Base-by-base conservation (phyloP, 176 grass and related monocot species). In the Bolboschoenus planiculmis region DNA sequence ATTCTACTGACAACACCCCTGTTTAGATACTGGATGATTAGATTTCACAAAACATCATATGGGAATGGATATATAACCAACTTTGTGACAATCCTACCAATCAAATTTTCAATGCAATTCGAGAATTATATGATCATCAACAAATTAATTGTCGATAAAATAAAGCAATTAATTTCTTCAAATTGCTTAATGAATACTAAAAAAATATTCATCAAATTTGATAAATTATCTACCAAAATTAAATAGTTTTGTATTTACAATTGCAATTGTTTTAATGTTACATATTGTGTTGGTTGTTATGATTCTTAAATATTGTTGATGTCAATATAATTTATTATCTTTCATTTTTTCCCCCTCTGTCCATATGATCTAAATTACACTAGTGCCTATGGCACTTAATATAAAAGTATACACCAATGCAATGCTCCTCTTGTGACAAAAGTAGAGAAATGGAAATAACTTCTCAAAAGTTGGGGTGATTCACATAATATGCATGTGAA, bases 341-440 rank as follows among this genome's bases (percentile, higher is more conserved):
- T 3, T 66, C 36, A 71, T 42, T 43, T 70, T 43, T 3, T 43
- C 3, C 2, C 3, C n/a, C 7, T 10, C 62, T 23, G 1, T 70
- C 62, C 13, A 7, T 4, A 71, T 71, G 20, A 71, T 44, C 7
- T 42, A 23, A 24, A 43, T 24, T 23, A 71, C 7, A 42, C 43
- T 37, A 66, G 10, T 44, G 7, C 10, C 3, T 24, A 23, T 20
- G 10, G 31, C 62, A 16, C 42, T 20, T 21, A 37, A 67, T 7
- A 40, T 46, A 27, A 46, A 73, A 35, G 20, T 23, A 37, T 23
- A 44, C 14, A 0, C 39, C 70, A 74, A 27, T 74, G 43, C 43
- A 50, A 75, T 30, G 43, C 71, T 29, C 43, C 24, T 75, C 13
- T 50, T 75, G 71, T 75, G 42, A 75, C 40, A 75, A 75, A 75